Conservation (phyloP, 495 filamentous ascomycete genomes). For the Aspergillus heteromorphus region DNA sequence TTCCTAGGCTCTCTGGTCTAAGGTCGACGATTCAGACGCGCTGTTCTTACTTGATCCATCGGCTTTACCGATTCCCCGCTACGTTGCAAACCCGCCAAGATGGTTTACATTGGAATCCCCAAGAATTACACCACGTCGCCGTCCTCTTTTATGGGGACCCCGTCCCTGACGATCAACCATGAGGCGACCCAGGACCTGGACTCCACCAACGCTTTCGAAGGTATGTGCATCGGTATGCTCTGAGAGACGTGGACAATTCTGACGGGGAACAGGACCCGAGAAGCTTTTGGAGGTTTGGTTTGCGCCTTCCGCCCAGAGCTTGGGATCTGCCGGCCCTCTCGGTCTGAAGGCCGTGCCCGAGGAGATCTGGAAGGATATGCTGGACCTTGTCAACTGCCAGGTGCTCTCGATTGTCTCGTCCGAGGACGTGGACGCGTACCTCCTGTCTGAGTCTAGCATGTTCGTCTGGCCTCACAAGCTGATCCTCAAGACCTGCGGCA, state of each 20-base stretch:
- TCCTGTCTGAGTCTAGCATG: conserved; percentile 98
- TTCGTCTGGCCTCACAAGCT: conserved; percentile 99
- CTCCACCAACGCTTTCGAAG: conserved; percentile 95
- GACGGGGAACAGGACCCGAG: conserved; percentile 64
- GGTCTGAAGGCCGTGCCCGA: conserved; percentile 82
- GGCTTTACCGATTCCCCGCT: not conserved
- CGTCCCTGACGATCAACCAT: conserved; percentile 92
- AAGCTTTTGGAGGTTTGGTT: conserved; percentile 99
- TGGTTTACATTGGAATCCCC: conserved; percentile 78
- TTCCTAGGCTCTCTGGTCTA: conserved; percentile 45
- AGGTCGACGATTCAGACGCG: conserved; percentile 25
- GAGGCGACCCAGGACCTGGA: conserved; percentile 92
- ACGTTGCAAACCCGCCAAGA: conserved; percentile 46
- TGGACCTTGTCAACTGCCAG: conserved; percentile 97
- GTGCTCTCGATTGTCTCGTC: conserved; percentile 91
- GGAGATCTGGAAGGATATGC: conserved; percentile 92
- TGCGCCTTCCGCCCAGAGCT: conserved; percentile 71
- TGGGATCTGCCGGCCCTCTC: conserved; percentile 59
- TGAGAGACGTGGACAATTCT: not conserved
- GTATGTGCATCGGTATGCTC: conserved; percentile 33
- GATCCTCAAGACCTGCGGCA: conserved; percentile 98
- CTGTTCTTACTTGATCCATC: conserved; percentile 12
- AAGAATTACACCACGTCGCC: conserved; percentile 74
- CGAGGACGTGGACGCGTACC: conserved; percentile 94
- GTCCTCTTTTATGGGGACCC: conserved; percentile 68